Base-by-base conservation (phyloP, 768 basidiomycete genomes). In the Amanita phalloides region DNA sequence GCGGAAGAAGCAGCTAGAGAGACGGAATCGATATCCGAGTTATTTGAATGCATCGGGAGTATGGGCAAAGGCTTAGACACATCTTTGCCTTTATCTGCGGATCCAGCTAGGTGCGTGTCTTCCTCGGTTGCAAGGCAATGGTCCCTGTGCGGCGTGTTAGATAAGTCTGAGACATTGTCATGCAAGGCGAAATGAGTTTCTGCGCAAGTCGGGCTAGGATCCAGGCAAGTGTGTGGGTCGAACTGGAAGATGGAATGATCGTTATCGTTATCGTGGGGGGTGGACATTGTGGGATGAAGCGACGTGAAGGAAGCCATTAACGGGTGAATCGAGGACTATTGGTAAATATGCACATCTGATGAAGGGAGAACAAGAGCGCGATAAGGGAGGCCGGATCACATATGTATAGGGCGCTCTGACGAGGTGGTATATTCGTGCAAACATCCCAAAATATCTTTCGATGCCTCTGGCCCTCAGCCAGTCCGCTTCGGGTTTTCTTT, bases 401-500 rank as follows among this genome's bases (percentile, higher is more conserved):
- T 23, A 36, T 36, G 23, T 21, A 17, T 17, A 49, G 48, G 44
- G 44, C 51, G 33, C 46, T 49, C 38, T 14, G 37, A n/a, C 17
- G 21, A 23, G 33, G 9, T 25, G 14, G 48, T 17, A 14, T 6
- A 10, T 35, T 20, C n/a, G 10, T 23, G 48, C 41, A 50, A 50
- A 50, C 38, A 50, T 50, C 49, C 49, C 49, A 42, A 50, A 50
- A 50, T 44, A 50, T n/a, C 2, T 17, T 32, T 25, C 49, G 3
- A 25, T 26, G 35, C 23, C 20, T 5, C 36, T 33, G 21, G 39
- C 17, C 21, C 17, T 65, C 58, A 70, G 25, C 64, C 60, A 30
- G 64, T 60, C 58, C 67, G 67, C 63, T 75, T 78, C 0, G 79
- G 77, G 59, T 85, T 84, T 64, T 84, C 82, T 60, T 79, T 81